phyloP scores from a whole-genome alignment of 1,139 yeast genomes.

The Scheffersomyces titani region DNA sequence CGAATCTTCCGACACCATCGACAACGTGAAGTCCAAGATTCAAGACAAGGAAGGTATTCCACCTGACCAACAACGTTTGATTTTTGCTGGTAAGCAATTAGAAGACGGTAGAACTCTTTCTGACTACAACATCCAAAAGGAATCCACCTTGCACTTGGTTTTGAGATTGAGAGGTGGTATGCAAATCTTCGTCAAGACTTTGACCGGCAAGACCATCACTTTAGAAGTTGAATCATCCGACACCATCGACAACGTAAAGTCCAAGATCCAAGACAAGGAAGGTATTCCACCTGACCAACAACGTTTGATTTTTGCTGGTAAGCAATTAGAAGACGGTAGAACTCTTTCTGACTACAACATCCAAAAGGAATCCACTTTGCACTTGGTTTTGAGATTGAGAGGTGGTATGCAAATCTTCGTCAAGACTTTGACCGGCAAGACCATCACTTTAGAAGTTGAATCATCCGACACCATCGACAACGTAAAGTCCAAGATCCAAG shows the following conservation, averaged over 20 bases:
- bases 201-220: slow-evolving; percentile 73
- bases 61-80: slow-evolving; percentile 56
- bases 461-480: slow-evolving; percentile 93
- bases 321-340: slow-evolving; percentile 67
- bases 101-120: slow-evolving; percentile 70
- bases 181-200: slow-evolving; percentile 51
- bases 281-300: slow-evolving; percentile 57
- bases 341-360: slow-evolving; percentile 64
- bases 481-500: slow-evolving; percentile 91
- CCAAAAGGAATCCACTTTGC: slow-evolving; percentile 61
- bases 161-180: slow-evolving; percentile 32
- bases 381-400: slow-evolving; percentile 32
- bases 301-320: slow-evolving; percentile 60
- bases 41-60: slow-evolving; percentile 58
- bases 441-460: slow-evolving; percentile 93
- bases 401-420: slow-evolving; percentile 50
- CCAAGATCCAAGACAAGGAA: slow-evolving; percentile 56
- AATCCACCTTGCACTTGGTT: slow-evolving; percentile 48
- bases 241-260: slow-evolving; percentile 66
- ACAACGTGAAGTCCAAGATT: slow-evolving; percentile 58
- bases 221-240: slow-evolving; percentile 72
- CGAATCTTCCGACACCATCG: slow-evolving; percentile 75
- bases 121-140: slow-evolving; percentile 66
- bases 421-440: slow-evolving; percentile 86
- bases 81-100: slow-evolving; percentile 61